Evolutionary conservation across 257 asterid species (phyloP), one percentile per base, ranked within the genome.

Genomic region (Lycium ferocissimum): DNA sequence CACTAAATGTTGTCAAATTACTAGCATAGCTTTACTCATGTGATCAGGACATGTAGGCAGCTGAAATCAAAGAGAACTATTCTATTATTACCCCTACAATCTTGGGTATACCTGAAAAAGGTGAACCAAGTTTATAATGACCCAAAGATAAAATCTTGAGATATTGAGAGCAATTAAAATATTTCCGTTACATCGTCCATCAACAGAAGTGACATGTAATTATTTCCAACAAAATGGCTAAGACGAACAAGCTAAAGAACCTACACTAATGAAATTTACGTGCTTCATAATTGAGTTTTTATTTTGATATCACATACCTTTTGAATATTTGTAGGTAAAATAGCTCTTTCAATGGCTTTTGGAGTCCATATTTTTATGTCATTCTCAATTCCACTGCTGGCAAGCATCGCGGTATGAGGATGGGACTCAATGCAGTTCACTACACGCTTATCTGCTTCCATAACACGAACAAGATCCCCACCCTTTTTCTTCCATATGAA

Each of bases 381-480:
- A 85, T 83, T 87, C 92, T 95, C 98, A 67, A 95, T 91, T 85
- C 98, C 99, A 63, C 97, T 91, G 91, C 97, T 94, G 73, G 98
- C 98, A 56, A 96, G 92, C 83, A 92, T 91, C 2, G 94, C 84
- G 61, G 91, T 89, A 88, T 92, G 96, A 87, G 98, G 98, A 87
- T 96, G 99, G 83, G 98, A 78, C 86, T 91, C 98, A 38, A 95
- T 89, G 92, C 98, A 94, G 87, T 95, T 95, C 81, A 96, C 99
- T 26, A 92, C 88, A 38, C 85, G 85, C 84, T 90, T 90, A 90
- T 93, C 98, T 84, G 96, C 98, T 88, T 95, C 95, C 95, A 95
- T 90, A 76, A 95, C 93, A 89, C 97, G 95, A 83, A 96, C 84
- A 86, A 96, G 98, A 87, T 91, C 86, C 82, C 98, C 97, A 15